These are phyloP conservation scores for Colletotrichum musae DNA, from an alignment of 2,329 filamentous ascomycete genomes.

Conservation along the genomic window DNA sequence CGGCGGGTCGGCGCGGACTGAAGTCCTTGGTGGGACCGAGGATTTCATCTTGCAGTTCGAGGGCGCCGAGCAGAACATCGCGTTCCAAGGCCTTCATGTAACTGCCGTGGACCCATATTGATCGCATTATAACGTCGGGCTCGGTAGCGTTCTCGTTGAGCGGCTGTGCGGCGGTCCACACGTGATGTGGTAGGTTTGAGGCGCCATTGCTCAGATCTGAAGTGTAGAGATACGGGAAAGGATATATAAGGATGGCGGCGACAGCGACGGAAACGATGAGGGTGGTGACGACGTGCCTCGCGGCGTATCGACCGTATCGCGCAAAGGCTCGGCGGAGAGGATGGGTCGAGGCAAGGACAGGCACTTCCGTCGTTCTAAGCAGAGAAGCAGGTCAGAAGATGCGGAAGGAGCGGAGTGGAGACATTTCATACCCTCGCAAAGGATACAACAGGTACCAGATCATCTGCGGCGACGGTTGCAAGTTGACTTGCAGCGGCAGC, in stretches of 20 bases:
- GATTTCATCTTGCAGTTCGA: slow-evolving; percentile 79
- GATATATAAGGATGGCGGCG: slow-evolving; percentile 79
- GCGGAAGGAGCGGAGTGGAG: slow-evolving; percentile 25
- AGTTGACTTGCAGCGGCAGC: slow-evolving; percentile 36
- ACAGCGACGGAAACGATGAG: slow-evolving; percentile 81
- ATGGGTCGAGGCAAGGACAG: slow-evolving; percentile 74
- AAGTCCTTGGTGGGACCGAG: slow-evolving; percentile 74
- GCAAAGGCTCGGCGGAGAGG: slow-evolving; percentile 76
- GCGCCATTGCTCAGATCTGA: slow-evolving; percentile 80
- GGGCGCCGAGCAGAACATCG: slow-evolving; percentile 74
- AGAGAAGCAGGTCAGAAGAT: slow-evolving; percentile 31
- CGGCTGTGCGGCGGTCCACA: slow-evolving; percentile 82
- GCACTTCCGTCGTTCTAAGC: slow-evolving; percentile 80
- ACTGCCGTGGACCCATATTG: slow-evolving; percentile 84
- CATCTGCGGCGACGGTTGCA: slow-evolving; percentile 59
- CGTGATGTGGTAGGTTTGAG: slow-evolving; percentile 82
- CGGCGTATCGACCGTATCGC: slow-evolving; percentile 78
- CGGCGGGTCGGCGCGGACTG: slow-evolving; percentile 55
- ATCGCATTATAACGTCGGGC: slow-evolving; percentile 85
- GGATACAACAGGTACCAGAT: slow-evolving; percentile 86
- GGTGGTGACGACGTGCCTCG: slow-evolving; percentile 81
- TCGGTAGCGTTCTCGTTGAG: slow-evolving; percentile 65
- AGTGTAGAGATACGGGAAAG: slow-evolving; percentile 81
- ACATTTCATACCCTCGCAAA: slow-evolving; percentile 76
- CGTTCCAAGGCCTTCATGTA: slow-evolving; percentile 83